phyloP scores from a whole-genome alignment of 352 stramenopile genomes.

The Globisporangium acanthophoron region DNA sequence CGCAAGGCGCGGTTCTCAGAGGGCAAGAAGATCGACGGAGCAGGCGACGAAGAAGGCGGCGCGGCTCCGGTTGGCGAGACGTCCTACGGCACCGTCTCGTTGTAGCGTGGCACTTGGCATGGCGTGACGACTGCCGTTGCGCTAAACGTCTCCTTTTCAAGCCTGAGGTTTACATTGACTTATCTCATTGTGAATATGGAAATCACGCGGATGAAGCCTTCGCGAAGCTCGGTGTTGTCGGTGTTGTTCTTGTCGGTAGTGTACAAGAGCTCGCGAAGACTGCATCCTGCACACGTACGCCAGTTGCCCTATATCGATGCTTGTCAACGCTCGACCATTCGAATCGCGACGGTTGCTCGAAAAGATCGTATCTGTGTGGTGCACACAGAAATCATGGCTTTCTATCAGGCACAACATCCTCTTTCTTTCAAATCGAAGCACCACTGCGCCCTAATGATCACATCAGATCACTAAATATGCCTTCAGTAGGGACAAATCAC shows the following conservation, averaged over 20 bases:
- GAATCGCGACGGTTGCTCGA: neutral
- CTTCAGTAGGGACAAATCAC: neutral
- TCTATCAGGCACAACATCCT: neutral
- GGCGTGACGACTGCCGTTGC: too few species aligned
- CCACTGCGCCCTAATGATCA: neutral
- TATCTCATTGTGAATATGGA: too few species aligned
- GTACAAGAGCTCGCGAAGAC: too few species aligned
- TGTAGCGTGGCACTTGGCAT: neutral
- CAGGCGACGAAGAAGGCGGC: neutral
- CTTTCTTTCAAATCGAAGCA: neutral
- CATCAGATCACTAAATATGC: neutral
- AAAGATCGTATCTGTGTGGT: neutral
- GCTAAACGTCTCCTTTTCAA: too few species aligned
- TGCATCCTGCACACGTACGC: too few species aligned
- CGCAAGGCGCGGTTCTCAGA: conserved; percentile 6
- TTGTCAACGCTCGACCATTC: too few species aligned
- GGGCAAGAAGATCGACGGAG: neutral
- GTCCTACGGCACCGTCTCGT: neutral
- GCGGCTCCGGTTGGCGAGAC: neutral
- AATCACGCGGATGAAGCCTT: too few species aligned
- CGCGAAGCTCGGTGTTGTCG: too few species aligned
- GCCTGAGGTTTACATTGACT: too few species aligned
- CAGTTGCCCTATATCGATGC: too few species aligned
- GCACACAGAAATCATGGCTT: neutral
- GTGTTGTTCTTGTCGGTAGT: too few species aligned